Conservation (phyloP, 192 early-diverging fungal species). For the Entomortierella lignicola region DNA sequence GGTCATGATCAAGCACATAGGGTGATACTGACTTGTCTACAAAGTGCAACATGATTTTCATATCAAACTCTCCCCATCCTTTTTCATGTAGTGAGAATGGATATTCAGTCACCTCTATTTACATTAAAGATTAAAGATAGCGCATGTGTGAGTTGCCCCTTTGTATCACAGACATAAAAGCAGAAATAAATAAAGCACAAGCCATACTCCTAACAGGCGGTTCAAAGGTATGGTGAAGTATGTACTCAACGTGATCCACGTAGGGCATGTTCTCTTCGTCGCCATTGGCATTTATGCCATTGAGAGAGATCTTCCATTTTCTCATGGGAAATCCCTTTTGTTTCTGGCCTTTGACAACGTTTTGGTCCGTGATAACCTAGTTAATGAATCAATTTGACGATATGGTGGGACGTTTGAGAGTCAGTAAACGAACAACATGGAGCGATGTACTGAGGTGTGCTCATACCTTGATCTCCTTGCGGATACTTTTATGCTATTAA, state of each 20-base stretch:
- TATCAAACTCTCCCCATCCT: conserved; percentile 75
- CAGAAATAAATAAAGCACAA: too few species aligned
- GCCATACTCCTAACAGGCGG: conserved; percentile 58
- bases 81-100: conserved; percentile 66
- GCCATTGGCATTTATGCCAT: conserved; percentile 52
- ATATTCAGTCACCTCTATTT: conserved; percentile 58
- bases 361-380: conserved; percentile 50
- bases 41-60: conserved; percentile 66
- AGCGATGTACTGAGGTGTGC: neutral
- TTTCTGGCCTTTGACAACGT: conserved; percentile 51
- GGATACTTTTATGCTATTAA: conserved; percentile 22
- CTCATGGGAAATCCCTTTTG: conserved; percentile 55
- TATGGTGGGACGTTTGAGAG: too few species aligned
- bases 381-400: neutral
- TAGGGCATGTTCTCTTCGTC: conserved; percentile 48
- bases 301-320: conserved; percentile 61
- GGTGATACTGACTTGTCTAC: conserved; percentile 56
- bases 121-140: neutral
- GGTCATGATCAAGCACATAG: conserved; percentile 59
- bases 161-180: too few species aligned
- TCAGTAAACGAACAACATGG: too few species aligned
- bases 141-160: too few species aligned
- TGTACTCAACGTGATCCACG: conserved; percentile 64
- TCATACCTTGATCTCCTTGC: conserved; percentile 48
- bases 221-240: conserved; percentile 62